phyloP scores from a whole-genome alignment of 257 asterid genomes.

The Lantana camara region DNA sequence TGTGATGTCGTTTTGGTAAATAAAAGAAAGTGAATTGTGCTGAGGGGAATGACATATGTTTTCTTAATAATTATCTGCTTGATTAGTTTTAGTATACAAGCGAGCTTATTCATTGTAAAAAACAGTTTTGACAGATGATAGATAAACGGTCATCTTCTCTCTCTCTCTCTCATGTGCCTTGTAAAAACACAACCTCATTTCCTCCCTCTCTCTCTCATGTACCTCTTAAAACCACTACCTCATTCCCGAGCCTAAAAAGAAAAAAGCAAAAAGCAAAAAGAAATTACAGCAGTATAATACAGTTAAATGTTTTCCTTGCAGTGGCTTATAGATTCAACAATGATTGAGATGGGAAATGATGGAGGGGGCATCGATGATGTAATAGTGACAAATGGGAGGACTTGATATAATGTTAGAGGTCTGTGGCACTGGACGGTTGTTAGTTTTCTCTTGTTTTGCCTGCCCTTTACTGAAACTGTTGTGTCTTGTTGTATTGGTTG shows the following conservation, averaged over 20 bases:
- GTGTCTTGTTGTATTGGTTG: constrained; percentile 4
- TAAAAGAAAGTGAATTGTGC: not conserved
- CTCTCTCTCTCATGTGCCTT: not conserved
- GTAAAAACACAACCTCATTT: not conserved
- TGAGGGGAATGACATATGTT: too few species aligned
- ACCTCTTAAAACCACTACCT: not conserved
- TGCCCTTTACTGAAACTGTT: not conserved
- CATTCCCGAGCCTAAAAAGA: not conserved
- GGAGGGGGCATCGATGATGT: constrained; percentile 41
- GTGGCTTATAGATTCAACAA: constrained; percentile 64
- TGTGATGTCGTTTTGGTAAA: too few species aligned
- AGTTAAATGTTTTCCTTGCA: constrained; percentile 37
- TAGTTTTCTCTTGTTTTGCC: not conserved
- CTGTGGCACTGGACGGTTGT: not conserved
- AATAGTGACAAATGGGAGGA: constrained; percentile 43
- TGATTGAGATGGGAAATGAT: constrained; percentile 51
- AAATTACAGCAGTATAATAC: not conserved
- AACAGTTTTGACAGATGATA: too few species aligned
- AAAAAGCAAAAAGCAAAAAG: not conserved
- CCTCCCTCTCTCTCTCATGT: too few species aligned
- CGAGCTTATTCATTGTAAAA: too few species aligned
- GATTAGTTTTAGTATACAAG: too few species aligned
- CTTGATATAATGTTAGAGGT: constrained; percentile 28
- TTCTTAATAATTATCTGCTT: too few species aligned
- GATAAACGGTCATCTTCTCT: too few species aligned